Conservation (phyloP, 495 filamentous ascomycete species). For the Aspergillus baeticus region DNA sequence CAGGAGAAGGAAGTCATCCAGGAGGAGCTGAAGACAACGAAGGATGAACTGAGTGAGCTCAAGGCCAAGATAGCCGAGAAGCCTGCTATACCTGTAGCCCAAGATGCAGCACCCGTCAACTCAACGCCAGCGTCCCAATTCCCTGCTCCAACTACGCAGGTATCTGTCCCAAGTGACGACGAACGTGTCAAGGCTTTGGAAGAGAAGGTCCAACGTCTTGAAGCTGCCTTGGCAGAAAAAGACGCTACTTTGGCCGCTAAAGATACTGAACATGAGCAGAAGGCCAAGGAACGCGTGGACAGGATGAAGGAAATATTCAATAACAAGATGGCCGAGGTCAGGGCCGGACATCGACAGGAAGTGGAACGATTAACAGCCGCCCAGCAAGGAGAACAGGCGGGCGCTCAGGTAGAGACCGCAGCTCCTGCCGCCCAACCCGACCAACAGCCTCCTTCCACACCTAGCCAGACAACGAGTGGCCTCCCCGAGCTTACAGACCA, state of each 20-base stretch:
- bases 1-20: conserved; percentile 54
- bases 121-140: conserved; percentile 42
- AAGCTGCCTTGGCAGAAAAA: conserved; percentile 50
- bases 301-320: conserved; percentile 71
- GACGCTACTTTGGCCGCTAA: conserved; percentile 35
- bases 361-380: conserved; percentile 63
- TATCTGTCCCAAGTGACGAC: conserved; percentile 28
- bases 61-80: conserved; percentile 37
- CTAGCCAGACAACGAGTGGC: conserved; percentile 18
- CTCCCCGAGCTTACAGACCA: conserved; percentile 49
- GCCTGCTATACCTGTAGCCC: conserved; percentile 20
- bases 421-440: conserved; percentile 28
- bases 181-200: conserved; percentile 42
- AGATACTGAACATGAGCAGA: conserved; percentile 51
- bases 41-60: conserved; percentile 39
- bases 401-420: conserved; percentile 36
- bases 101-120: conserved; percentile 30
- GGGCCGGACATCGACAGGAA: conserved; percentile 53
- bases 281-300: conserved; percentile 64
- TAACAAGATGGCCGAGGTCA: conserved; percentile 65
- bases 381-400: conserved; percentile 43
- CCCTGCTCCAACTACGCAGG: conserved; percentile 26
- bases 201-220: conserved; percentile 46
- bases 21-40: conserved; percentile 44
- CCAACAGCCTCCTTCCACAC: conserved; percentile 29